Evolutionary conservation across 2,329 filamentous ascomycete genomes (phyloP), one percentile per base, ranked within the genome.

Genomic region (Tolypocladium ovalisporum): DNA sequence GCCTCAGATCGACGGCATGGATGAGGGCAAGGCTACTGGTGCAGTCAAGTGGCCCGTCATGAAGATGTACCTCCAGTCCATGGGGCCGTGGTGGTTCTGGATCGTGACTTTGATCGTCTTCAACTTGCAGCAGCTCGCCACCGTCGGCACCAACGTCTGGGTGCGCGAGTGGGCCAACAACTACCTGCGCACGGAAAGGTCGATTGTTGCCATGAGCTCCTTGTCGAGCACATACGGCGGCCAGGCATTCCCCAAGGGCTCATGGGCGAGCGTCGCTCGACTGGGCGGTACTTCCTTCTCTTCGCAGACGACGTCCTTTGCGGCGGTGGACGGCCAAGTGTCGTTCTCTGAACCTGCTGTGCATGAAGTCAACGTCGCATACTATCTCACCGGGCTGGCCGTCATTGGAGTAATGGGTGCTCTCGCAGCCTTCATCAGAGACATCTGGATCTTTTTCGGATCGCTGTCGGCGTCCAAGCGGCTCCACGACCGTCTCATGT

Each of bases 41-140:
- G 87, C 91, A 44, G 90, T 99, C 65, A 94, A 96, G 70, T 86
- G 90, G 79, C 80, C 83, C 27, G 92, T 96, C 55, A 88, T 99
- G 66, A 77, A 85, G 60, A 84, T 96, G 68, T 99, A 99, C 69
- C 81, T 99, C 22, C 75, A 74, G 59, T 83, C 92, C 62, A 99
- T 99, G 94, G 94, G 94, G n/a, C 81, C 87, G 5, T 96, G 91
- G 90, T 92, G 90, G 80, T 99, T 96, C 75, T 99, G 94, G 94
- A 71, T 87, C 53, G 75, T 89, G 39, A 88, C 92, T 24, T 73
- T 85, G 17, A 63, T 85, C 5, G 86, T 92, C 40, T 97, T 99
- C 67, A 79, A 80, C 34, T 75, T 87, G 51, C 92, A 97, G 68
- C 94, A 99, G 69, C 70, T 96, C 37, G 88, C 88, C 4, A 88